Percentiles rank a stretch among this genome's conserved stretches.
Conservation (phyloP, 495 filamentous ascomycete genomes). For the Aeminium ludgeri region DNA sequence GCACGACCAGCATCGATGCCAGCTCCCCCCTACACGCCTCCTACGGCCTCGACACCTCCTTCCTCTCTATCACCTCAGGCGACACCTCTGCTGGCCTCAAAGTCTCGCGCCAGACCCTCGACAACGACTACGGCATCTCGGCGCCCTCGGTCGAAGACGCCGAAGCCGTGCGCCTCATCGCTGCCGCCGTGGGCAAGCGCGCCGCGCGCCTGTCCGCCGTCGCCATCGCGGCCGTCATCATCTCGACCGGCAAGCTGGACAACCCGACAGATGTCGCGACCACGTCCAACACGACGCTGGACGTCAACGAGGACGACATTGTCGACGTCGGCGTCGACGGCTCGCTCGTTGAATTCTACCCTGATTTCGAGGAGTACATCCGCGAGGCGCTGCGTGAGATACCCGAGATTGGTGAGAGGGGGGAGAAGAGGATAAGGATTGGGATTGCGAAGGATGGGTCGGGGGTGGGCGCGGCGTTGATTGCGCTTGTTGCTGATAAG, state of each 20-base stretch:
- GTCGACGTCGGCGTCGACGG: constrained; percentile 88
- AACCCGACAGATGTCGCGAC: constrained; percentile 10
- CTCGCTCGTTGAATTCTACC: constrained; percentile 80
- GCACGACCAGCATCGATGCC: constrained; percentile 47
- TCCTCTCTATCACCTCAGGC: constrained; percentile 64
- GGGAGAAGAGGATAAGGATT: constrained; percentile 68
- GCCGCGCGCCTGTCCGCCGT: constrained; percentile 79
- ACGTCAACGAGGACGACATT: constrained; percentile 34
- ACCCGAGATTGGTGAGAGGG: constrained; percentile 49
- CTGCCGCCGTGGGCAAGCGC: constrained; percentile 69
- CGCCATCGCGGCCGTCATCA: constrained; percentile 64
- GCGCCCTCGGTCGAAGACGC: constrained; percentile 60
- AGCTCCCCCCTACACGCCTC: constrained; percentile 52
- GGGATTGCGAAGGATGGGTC: constrained; percentile 89
- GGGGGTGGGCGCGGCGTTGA: constrained; percentile 81
- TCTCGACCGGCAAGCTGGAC: constrained; percentile 52
- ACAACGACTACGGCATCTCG: constrained; percentile 53
- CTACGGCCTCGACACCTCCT: constrained; percentile 80
- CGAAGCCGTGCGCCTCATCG: constrained; percentile 60
- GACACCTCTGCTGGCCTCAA: constrained; percentile 49
- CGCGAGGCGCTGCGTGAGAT: constrained; percentile 56
- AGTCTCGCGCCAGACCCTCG: constrained; percentile 56
- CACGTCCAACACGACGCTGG: constrained; percentile 1
- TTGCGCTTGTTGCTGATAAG: constrained; percentile 52
- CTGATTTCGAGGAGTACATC: constrained; percentile 65